These are phyloP conservation scores for Komagataella populi DNA, from an alignment of 805 yeast genomes.

Conservation along the genomic window DNA sequence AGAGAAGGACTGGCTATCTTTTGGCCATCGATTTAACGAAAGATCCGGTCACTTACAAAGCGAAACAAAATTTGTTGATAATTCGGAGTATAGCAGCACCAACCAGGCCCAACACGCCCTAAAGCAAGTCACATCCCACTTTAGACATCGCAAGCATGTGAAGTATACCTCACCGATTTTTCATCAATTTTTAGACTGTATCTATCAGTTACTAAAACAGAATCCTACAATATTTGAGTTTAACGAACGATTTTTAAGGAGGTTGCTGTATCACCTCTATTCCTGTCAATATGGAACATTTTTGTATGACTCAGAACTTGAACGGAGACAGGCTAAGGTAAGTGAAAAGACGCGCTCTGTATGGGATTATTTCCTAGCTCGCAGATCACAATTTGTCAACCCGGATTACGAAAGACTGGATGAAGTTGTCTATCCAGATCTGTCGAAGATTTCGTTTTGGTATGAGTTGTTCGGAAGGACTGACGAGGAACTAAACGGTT, in stretches of 20 bases:
- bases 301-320: slow-evolving; percentile 60
- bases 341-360: slow-evolving; percentile 52
- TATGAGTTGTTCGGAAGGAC: slow-evolving; percentile 67
- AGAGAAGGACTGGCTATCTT: slow-evolving; percentile 92
- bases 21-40: slow-evolving; percentile 84
- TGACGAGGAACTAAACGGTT: slow-evolving; percentile 48
- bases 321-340: slow-evolving; percentile 30
- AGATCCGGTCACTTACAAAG: slow-evolving; percentile 64
- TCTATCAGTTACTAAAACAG: slow-evolving; percentile 65
- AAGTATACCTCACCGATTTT: slow-evolving; percentile 80
- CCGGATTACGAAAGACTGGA: slow-evolving; percentile 21
- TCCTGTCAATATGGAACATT: slow-evolving; percentile 95
- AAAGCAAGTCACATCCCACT: slow-evolving; percentile 34
- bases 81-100: slow-evolving; percentile 19
- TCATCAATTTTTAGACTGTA: slow-evolving; percentile 87
- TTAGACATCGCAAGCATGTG: slow-evolving; percentile 31
- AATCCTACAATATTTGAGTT: slow-evolving; percentile 68
- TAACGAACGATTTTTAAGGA: slow-evolving; percentile 74
- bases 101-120: slow-evolving; percentile 29
- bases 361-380: slow-evolving; percentile 86
- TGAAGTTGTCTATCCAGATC: slow-evolving; percentile 45
- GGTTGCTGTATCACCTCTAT: slow-evolving; percentile 77
- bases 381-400: slow-evolving; percentile 58
- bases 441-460: slow-evolving; percentile 74
- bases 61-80: slow-evolving; percentile 33